Evolutionary conservation across 2,329 filamentous ascomycete genomes (phyloP).

Genomic region (Aspergillus clavatus): DNA sequence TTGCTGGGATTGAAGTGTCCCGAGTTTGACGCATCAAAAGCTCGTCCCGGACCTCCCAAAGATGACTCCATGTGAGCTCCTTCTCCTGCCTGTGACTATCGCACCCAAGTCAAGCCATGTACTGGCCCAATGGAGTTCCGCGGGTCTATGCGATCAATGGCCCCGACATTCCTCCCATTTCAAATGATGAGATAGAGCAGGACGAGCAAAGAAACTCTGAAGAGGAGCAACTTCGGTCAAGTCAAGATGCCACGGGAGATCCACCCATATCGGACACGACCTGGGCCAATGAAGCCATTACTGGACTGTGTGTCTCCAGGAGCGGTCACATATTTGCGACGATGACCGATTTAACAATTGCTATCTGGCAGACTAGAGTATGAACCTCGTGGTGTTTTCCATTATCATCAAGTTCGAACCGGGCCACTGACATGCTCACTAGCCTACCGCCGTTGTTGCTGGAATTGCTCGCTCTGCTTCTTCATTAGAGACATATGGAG

Average conservation of each 20-base stretch:
- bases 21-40: constrained; percentile 20
- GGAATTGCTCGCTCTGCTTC: constrained; percentile 74
- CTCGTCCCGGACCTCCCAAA: constrained; percentile 17
- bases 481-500: constrained; percentile 77
- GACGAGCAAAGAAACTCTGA: constrained; percentile 12
- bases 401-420: constrained; percentile 9
- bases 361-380: constrained; percentile 96
- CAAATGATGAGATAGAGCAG: constrained; percentile 23
- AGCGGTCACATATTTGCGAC: constrained; percentile 81
- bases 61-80: constrained; percentile 38
- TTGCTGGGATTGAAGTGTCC: constrained; percentile 17
- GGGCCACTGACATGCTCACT: constrained; percentile 27
- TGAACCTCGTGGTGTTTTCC: constrained; percentile 19
- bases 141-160: constrained; percentile 47
- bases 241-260: constrained; percentile 17
- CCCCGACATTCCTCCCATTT: constrained; percentile 30
- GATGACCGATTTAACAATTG: constrained; percentile 77
- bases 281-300: constrained; percentile 60
- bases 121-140: constrained; percentile 49
- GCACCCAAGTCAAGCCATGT: constrained; percentile 38
- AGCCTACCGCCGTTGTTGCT: constrained; percentile 86
- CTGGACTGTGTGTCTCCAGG: constrained; percentile 71
- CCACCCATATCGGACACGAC: constrained; percentile 27
- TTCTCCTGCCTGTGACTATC: constrained; percentile 23
- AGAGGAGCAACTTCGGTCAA: constrained; percentile 23